Evolutionary conservation across 1,284 basidiomycete species (phyloP), one percentile per base, ranked within the genome.

Genomic region (Tilletia caries): DNA sequence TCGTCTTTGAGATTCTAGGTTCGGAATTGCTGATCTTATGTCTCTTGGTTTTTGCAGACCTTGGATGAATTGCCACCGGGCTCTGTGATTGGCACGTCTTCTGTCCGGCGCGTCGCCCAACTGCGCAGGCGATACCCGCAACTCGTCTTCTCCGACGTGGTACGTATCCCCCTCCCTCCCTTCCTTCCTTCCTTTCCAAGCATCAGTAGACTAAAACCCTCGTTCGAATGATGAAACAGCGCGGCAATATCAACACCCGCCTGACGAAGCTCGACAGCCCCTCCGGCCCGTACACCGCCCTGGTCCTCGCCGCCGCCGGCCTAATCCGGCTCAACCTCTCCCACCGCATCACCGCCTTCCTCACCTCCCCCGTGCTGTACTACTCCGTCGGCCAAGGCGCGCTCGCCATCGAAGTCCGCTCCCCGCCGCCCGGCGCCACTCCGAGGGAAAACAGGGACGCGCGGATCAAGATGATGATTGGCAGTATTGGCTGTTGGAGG

Each of bases 351-450:
- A 93, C 93, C 1, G 84, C 88, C 46, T 90, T 92, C 79, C 84
- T 98, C 72, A 72, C 77, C n/a, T 84, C 84, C 3, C 92, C 93
- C 2, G 88, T 87, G 1, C 86, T 97, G 48, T 90, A 89, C 82
- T 88, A 96, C 81, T 94, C 96, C 8, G 95, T 98, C 71, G 92
- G 93, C 1, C 95, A 98, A 85, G 95, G 94, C 52, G 93, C 95
- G 6, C 86, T 98, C 34, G 93, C 86, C 0, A 87, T 98, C 65
- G 96, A 98, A 85, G 90, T 95, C 70, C 90, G 94, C 48, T 84
- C 87, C 29, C 81, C 81, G 0, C 73, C 75, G 3, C 37, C 69
- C 37, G 74, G 73, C 2, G 70, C 77, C 20, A 70, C 70, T 37
- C 74, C 78, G 0, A 43, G 66, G 50, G 77, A 70, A 13, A 75